phyloP scores from a whole-genome alignment of 306 rosid genomes.

The Crataegus laevigata region DNA sequence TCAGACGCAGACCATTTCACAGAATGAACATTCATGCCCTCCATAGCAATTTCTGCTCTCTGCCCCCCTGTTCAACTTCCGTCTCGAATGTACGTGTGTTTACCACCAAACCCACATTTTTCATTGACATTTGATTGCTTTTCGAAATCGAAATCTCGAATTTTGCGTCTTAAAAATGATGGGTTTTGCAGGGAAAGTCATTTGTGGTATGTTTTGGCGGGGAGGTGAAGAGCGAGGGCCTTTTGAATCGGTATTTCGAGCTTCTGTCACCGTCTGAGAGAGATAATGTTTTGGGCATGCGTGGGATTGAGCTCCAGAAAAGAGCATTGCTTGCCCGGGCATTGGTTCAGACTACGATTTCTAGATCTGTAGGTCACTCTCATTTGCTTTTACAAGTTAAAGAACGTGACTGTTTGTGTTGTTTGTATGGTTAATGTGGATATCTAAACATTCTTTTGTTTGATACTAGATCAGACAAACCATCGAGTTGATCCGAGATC shows the following conservation, averaged over 20 bases:
- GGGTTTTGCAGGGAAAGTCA: constrained; percentile 64
- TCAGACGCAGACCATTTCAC: constrained; percentile 15
- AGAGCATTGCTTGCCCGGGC: constrained; percentile 68
- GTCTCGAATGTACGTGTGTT: constrained; percentile 39
- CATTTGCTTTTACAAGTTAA: background rate
- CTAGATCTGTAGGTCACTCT: constrained; percentile 65
- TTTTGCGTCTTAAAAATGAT: background rate
- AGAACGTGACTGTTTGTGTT: background rate
- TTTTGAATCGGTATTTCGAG: constrained; percentile 52
- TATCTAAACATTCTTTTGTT: constrained; percentile 31
- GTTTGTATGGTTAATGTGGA: constrained; percentile 5
- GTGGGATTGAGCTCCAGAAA: constrained; percentile 52
- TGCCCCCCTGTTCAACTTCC: constrained; percentile 56
- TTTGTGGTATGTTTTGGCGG: constrained; percentile 77
- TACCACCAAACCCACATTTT: background rate
- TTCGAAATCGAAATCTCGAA: background rate
- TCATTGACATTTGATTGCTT: background rate
- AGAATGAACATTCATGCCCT: constrained; percentile 46
- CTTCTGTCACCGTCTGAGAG: constrained; percentile 69
- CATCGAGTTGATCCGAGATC: constrained; percentile 52
- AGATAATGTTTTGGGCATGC: constrained; percentile 41
- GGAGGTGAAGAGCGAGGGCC: constrained; percentile 46
- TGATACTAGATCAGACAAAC: constrained; percentile 60
- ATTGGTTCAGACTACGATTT: constrained; percentile 74
- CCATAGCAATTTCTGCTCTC: constrained; percentile 41